These are phyloP conservation scores for Xylaria digitata DNA, from an alignment of 2,329 filamentous ascomycete species.

Conservation along the genomic window DNA sequence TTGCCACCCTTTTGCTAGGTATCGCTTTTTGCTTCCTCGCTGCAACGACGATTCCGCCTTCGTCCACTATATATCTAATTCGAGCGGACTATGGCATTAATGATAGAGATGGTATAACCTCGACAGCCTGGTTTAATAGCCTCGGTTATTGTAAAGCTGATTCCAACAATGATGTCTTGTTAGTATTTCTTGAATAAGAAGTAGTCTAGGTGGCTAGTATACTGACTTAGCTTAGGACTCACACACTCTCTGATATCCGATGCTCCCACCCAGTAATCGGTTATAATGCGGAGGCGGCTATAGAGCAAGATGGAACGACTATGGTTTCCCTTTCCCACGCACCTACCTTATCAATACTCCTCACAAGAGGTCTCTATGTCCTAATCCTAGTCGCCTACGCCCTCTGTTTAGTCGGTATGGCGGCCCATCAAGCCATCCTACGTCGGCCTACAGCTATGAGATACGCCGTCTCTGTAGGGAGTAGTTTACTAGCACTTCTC, in stretches of 20 bases:
- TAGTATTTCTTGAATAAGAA: background rate
- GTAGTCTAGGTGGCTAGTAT: background rate
- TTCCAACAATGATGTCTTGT: conserved; percentile 21
- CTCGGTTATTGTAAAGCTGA: conserved; percentile 31
- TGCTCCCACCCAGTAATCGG: conserved; percentile 13
- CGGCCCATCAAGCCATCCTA: conserved; percentile 25
- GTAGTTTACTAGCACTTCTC: conserved; percentile 23
- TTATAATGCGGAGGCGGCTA: conserved; percentile 16
- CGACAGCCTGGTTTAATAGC: conserved; percentile 34
- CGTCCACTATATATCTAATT: conserved; percentile 25
- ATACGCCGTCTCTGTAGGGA: conserved; percentile 22
- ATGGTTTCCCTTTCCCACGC: background rate
- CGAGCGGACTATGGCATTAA: conserved; percentile 27
- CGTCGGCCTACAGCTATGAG: background rate
- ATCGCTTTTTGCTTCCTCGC: conserved; percentile 20
- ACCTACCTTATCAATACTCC: conserved; percentile 4
- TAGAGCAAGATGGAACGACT: conserved; percentile 2
- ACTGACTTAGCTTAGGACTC: conserved; percentile 5
- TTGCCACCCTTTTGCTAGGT: conserved; percentile 28
- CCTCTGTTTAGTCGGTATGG: conserved; percentile 23
- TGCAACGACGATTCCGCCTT: conserved; percentile 23
- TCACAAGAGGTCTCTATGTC: conserved; percentile 21
- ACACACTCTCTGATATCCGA: background rate
- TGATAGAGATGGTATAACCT: background rate
- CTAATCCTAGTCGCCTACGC: conserved; percentile 22